These are phyloP conservation scores for Polygonum maritimum DNA, from an alignment of 148 eudicot genomes.

Conservation along the genomic window DNA sequence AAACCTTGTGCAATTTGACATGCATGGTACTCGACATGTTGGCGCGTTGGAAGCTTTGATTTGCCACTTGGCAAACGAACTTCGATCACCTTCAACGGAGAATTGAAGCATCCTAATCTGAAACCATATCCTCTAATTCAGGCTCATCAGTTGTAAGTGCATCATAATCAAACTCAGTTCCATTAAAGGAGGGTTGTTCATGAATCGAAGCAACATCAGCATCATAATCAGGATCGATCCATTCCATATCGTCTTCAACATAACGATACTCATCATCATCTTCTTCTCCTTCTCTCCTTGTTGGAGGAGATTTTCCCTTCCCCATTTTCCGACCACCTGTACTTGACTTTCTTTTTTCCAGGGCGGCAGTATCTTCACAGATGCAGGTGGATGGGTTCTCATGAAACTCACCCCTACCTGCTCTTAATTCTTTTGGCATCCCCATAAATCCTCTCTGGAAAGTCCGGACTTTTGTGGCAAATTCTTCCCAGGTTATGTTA, in stretches of 20 bases:
- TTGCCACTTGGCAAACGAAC: background rate
- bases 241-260: conserved; percentile 49
- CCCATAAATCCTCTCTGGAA: conserved; percentile 91
- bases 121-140: conserved; percentile 82
- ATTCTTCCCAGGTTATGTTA: conserved; percentile 91
- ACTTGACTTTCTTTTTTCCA: conserved; percentile 36
- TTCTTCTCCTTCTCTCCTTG: conserved; percentile 36
- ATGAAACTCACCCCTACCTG: conserved; percentile 90
- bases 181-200: conserved; percentile 35
- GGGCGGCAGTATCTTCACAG: conserved; percentile 71
- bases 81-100: background rate
- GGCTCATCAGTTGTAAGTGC: conserved; percentile 48
- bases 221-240: conserved; percentile 64
- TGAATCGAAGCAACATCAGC: conserved; percentile 37
- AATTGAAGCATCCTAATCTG: conserved; percentile 36
- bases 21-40: background rate
- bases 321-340: conserved; percentile 30
- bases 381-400: conserved; percentile 89
- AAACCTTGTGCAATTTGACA: background rate
- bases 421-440: conserved; percentile 71
- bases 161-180: conserved; percentile 54
- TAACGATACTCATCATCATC: conserved; percentile 38
- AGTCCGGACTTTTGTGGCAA: conserved; percentile 49
- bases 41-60: background rate
- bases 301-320: conserved; percentile 19